These are phyloP conservation scores for Letharia lupina DNA, from an alignment of 495 filamentous ascomycete species.

Conservation along the genomic window DNA sequence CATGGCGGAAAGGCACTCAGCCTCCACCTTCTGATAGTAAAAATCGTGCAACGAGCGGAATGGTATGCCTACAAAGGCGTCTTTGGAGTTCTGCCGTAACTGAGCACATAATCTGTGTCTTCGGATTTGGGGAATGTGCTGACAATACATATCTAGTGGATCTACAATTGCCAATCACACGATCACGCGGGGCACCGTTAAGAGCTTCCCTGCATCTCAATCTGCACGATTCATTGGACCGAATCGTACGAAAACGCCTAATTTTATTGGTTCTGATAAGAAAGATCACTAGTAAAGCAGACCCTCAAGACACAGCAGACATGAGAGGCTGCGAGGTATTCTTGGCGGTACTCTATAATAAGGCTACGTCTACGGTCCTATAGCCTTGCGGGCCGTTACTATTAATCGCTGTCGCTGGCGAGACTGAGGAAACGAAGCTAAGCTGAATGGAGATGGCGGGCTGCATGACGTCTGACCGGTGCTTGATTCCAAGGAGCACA, in stretches of 20 bases:
- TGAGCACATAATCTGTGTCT: background rate
- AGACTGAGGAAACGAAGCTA: slow-evolving; percentile 9
- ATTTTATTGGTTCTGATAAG: background rate
- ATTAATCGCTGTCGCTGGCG: too few relatives aligned
- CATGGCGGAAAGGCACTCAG: background rate
- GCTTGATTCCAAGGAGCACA: background rate
- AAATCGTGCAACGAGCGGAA: background rate
- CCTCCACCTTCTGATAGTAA: background rate
- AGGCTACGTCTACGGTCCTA: too few relatives aligned
- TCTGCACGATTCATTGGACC: background rate
- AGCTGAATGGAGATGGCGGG: background rate
- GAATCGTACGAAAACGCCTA: background rate
- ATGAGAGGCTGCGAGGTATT: too few relatives aligned
- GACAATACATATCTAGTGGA: background rate
- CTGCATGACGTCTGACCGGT: background rate
- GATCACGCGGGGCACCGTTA: background rate
- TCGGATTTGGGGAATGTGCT: background rate
- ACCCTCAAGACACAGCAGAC: too few relatives aligned
- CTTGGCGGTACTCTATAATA: too few relatives aligned
- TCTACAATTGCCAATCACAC: background rate
- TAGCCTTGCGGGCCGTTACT: too few relatives aligned
- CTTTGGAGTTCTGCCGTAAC: background rate
- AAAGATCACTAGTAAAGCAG: background rate
- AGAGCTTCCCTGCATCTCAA: background rate
- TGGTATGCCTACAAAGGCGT: background rate